Evolutionary conservation across 768 basidiomycete genomes (phyloP).

Genomic region (Rubroboletus satanas): DNA sequence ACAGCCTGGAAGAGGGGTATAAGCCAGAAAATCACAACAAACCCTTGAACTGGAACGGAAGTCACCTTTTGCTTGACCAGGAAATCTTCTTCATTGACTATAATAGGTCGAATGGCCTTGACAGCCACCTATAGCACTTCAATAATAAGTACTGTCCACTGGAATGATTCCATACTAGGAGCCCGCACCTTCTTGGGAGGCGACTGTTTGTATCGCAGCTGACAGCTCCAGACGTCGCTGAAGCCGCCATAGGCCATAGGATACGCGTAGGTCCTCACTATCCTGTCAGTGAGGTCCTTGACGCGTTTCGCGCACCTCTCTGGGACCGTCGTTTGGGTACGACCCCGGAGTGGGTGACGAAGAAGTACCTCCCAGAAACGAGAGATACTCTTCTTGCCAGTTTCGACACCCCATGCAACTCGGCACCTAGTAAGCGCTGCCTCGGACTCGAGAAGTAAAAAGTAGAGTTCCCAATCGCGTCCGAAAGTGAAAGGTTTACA

Average conservation of each 20-base stretch:
- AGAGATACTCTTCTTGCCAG: neutral
- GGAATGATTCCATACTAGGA: neutral
- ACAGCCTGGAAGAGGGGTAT: slow-evolving; percentile 18
- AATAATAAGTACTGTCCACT: neutral
- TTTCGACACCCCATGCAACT: neutral
- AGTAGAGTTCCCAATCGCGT: too few relatives aligned
- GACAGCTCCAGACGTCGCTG: slow-evolving; percentile 30
- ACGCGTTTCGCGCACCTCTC: neutral
- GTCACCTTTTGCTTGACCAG: slow-evolving; percentile 16
- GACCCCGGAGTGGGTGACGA: neutral
- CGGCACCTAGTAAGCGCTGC: neutral
- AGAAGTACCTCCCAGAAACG: neutral
- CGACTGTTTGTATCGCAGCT: neutral
- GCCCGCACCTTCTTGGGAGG: slow-evolving; percentile 12
- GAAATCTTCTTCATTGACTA: neutral
- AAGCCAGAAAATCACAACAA: neutral
- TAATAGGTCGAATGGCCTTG: slow-evolving; percentile 20
- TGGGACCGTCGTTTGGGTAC: neutral
- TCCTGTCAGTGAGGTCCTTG: slow-evolving; percentile 14
- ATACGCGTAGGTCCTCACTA: slow-evolving; percentile 14
- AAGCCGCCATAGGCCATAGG: slow-evolving; percentile 29
- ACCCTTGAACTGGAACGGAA: neutral
- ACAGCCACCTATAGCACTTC: slow-evolving; percentile 22
- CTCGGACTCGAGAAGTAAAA: too few relatives aligned
- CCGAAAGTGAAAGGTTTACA: too few relatives aligned